Base-by-base conservation (phyloP, 495 filamentous ascomycete species). In the Aspergillus taichungensis region DNA sequence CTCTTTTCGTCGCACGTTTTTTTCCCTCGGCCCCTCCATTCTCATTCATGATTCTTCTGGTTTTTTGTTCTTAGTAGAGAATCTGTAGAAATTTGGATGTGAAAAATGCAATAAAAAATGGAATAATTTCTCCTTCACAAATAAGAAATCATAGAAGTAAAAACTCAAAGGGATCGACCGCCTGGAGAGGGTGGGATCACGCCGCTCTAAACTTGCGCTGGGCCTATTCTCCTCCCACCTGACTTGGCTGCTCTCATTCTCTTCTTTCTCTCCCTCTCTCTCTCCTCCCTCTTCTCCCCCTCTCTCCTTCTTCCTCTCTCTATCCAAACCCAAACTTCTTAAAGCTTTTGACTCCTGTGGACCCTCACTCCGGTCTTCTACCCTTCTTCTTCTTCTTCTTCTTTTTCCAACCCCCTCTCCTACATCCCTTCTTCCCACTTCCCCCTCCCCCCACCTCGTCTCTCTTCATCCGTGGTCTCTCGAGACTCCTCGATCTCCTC, bases 131-230 rank as follows among this genome's bases (percentile, higher is more conserved):
- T 24, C 18, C 18, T 24, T 24, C 4, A 24, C 4, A 24, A 24
- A 24, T 2, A 1, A 24, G 18, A 24, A 24, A 24, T 2, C 4
- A 24, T 2, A 24, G 4, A 24, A 24, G 18, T n/a, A 24, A 24
- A 24, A 24, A 24, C 2, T 24, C 18, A 1, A 24, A 24, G 18
- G 18, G 18, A 24, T 24, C 18, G 18, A 24, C 18, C 18, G 18
- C 18, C 18, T 24, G 18, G 18, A 24, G 18, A 24, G 18, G 18
- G 18, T 47, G 46, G 40, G 47, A 45, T 33, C 40, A 50, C 56
- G 56, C 56, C 54, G 54, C 50, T n/a, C 49, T 55, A 42, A 51
- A 50, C 50, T 49, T 58, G 55, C 55, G 52, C 49, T 50, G 45
- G 14, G 49, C 43, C 50, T 53, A 30, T 24, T 49, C 32, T 40